Conservation (phyloP, 768 basidiomycete species). For the Lentinula detonsa region DNA sequence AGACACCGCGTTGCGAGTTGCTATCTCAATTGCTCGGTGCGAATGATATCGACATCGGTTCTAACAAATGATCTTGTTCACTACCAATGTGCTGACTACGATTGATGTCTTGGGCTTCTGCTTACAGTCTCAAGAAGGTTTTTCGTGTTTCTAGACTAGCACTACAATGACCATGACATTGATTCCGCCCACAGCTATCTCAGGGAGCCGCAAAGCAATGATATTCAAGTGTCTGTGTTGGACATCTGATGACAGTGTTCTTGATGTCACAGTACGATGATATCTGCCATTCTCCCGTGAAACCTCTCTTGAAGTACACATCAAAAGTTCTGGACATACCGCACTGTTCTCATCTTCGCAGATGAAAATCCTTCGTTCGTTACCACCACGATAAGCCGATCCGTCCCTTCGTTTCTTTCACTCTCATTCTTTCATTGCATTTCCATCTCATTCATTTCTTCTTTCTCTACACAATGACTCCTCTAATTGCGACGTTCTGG, state of each 20-base stretch:
- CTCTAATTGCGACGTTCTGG: neutral
- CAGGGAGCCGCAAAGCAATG: too few relatives aligned
- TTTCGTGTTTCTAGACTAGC: too few relatives aligned
- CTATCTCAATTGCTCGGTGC: too few relatives aligned
- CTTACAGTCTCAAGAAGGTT: too few relatives aligned
- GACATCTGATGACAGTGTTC: neutral
- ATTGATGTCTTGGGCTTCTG: too few relatives aligned
- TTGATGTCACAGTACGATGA: neutral
- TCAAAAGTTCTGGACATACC: neutral
- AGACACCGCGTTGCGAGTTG: too few relatives aligned
- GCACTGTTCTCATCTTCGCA: neutral
- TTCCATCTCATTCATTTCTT: neutral
- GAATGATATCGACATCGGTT: too few relatives aligned
- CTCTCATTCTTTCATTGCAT: neutral
- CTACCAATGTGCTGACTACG: too few relatives aligned
- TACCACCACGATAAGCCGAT: neutral
- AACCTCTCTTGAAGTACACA: neutral
- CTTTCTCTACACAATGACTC: neutral
- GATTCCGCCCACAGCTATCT: too few relatives aligned
- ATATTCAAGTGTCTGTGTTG: too few relatives aligned
- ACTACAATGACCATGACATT: too few relatives aligned
- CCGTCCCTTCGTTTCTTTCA: neutral
- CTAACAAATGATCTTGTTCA: too few relatives aligned
- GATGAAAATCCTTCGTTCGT: neutral
- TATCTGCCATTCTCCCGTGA: neutral